Conservation (phyloP, 129 eudicot species). For the Artemisia annua region DNA sequence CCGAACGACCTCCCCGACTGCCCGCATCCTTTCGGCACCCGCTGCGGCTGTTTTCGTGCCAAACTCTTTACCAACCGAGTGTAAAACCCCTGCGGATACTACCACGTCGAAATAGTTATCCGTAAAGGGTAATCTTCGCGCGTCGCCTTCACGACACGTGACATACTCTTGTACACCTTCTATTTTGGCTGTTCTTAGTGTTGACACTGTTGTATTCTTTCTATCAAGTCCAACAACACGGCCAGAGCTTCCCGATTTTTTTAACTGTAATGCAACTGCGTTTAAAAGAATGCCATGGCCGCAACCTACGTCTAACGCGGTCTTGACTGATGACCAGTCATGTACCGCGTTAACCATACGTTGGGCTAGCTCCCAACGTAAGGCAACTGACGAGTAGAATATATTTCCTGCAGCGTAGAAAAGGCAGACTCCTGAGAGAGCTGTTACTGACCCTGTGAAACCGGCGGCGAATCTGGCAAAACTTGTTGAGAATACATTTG, state of each 20-base stretch:
- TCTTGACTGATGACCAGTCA: slow-evolving; percentile 59
- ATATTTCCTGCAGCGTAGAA: slow-evolving; percentile 71
- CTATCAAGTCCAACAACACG: slow-evolving; percentile 71
- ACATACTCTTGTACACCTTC: slow-evolving; percentile 94
- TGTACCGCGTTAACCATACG: slow-evolving; percentile 58
- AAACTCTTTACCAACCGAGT: slow-evolving; percentile 82
- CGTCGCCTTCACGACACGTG: slow-evolving; percentile 84
- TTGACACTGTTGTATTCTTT: slow-evolving; percentile 47
- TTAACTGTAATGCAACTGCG: slow-evolving; percentile 78
- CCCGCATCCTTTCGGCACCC: slow-evolving; percentile 86
- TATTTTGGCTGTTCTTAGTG: slow-evolving; percentile 57
- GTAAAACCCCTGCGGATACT: slow-evolving; percentile 77
- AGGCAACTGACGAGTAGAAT: slow-evolving; percentile 75
- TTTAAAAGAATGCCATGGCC: slow-evolving; percentile 88
- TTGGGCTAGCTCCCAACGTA: slow-evolving; percentile 77
- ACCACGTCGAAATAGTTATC: slow-evolving; percentile 93
- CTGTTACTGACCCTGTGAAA: slow-evolving; percentile 81
- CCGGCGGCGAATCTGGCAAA: slow-evolving; percentile 74
- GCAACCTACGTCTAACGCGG: slow-evolving; percentile 77
- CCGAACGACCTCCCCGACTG: slow-evolving; percentile 79
- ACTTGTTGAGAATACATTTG: slow-evolving; percentile 40
- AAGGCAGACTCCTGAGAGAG: slow-evolving; percentile 71
- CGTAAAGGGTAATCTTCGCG: slow-evolving; percentile 67
- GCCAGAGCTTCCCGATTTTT: slow-evolving; percentile 82
- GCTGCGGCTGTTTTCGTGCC: slow-evolving; percentile 82